phyloP scores from a whole-genome alignment of 169 alveolate species.

The Plasmodium cynomolgi region DNA sequence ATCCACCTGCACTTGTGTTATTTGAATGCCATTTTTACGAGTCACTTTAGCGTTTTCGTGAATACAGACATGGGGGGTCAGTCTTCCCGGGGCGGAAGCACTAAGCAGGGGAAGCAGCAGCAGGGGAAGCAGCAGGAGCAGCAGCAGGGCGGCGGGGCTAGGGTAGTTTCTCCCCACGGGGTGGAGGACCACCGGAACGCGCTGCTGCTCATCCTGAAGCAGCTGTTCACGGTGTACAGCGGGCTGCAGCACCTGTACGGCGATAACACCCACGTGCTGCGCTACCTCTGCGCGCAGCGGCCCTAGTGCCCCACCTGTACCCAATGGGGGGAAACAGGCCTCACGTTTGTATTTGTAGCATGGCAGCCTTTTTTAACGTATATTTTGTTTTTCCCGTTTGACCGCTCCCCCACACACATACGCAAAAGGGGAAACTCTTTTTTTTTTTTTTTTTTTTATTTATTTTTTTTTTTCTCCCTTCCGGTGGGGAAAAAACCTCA shows the following conservation, averaged over 20 bases:
- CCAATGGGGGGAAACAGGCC: background rate
- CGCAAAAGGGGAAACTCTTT: background rate
- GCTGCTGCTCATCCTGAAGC: conserved; percentile 35
- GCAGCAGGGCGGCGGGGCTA: background rate
- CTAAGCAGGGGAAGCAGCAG: background rate
- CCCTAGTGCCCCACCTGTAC: background rate
- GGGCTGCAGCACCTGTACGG: conserved; percentile 45
- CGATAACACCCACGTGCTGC: conserved; percentile 35
- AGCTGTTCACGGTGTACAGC: conserved; percentile 24
- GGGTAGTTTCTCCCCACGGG: background rate
- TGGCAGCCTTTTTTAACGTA: background rate
- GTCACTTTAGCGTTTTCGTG: conserved; percentile 72
- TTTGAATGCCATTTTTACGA: conserved; percentile 76
- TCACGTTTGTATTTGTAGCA: background rate
- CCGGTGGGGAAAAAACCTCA: background rate
- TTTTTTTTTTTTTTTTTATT: background rate
- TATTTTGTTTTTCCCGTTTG: background rate
- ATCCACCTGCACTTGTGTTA: conserved; percentile 74
- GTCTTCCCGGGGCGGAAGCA: background rate
- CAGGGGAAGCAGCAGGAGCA: background rate
- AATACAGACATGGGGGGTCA: conserved; percentile 28
- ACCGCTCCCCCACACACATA: background rate
- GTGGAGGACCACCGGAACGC: conserved; percentile 24
- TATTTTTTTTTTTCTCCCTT: background rate
- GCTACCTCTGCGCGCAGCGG: conserved; percentile 1